These are phyloP conservation scores for Eutypella sp. DNA, from an alignment of 2,329 filamentous ascomycete species.

Conservation along the genomic window DNA sequence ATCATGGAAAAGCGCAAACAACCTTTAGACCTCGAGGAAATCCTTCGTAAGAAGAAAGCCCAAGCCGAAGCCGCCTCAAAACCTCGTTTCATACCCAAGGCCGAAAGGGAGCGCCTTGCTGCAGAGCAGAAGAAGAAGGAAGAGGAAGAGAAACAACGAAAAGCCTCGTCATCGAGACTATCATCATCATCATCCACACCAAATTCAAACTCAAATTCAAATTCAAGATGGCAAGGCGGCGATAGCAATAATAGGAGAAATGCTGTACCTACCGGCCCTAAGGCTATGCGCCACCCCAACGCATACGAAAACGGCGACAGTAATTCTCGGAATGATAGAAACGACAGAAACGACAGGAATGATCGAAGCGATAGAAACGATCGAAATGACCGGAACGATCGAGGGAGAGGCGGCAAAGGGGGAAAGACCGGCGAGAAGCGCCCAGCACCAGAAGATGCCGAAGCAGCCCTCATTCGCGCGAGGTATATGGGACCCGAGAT, in stretches of 20 bases:
- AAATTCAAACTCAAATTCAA: not conserved
- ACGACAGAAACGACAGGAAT: constrained; percentile 18
- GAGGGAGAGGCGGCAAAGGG: constrained; percentile 36
- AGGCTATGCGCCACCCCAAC: constrained; percentile 52
- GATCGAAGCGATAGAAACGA: constrained; percentile 41
- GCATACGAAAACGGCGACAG: constrained; percentile 20
- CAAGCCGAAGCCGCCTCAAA: constrained; percentile 80
- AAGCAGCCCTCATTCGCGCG: constrained; percentile 69
- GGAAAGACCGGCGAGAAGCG: constrained; percentile 22
- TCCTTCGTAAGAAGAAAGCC: constrained; percentile 79
- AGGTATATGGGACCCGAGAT: constrained; percentile 89
- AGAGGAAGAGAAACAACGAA: constrained; percentile 32
- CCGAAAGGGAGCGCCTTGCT: constrained; percentile 66
- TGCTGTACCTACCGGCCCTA: constrained; percentile 64
- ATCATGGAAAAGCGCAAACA: constrained; percentile 18
- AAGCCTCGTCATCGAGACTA: too few relatives aligned
- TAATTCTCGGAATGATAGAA: constrained; percentile 35
- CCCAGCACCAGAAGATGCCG: constrained; percentile 51
- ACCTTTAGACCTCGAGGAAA: constrained; percentile 78
- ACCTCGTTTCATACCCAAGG: constrained; percentile 74
- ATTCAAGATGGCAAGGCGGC: not conserved
- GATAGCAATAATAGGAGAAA: constrained; percentile 2
- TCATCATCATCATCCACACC: too few relatives aligned
- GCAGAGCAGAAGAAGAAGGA: constrained; percentile 69
- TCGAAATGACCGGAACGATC: constrained; percentile 31